Evolutionary conservation across 768 basidiomycete species (phyloP), one percentile per base, ranked within the genome.

Genomic region (Mycena filopes): DNA sequence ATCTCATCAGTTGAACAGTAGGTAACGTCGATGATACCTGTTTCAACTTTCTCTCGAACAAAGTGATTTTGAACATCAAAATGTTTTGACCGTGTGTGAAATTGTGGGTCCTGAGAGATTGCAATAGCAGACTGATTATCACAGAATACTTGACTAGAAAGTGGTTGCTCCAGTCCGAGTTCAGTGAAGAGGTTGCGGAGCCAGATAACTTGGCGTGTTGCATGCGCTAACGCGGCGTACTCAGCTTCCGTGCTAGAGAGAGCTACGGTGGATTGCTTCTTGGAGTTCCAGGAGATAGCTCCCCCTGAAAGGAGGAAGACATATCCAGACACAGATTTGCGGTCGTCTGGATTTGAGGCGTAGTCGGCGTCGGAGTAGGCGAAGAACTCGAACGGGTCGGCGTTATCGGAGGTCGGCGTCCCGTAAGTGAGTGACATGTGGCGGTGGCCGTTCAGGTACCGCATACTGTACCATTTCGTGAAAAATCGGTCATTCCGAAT

Each of bases 231-330:
- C 9, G 72, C 75, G 40, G 78, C 71, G 63, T 76, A 78, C 65
- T 80, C 77, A 6, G 77, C 74, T 60, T 79, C 74, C 10, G 76
- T 74, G 5, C 69, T 75, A 0, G 75, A 78, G 7, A 64, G 55
- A 0, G 79, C 70, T 21, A 75, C 71, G 4, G 67, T 61, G 1
- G 67, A n/a, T 63, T 80, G 80, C 23, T 71, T 64, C 51, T 71
- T 70, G 15, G 72, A 73, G 1, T 38, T 45, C 78, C 79, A 80
- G 9, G 60, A 54, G 15, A n/a, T n/a, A n/a, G n/a, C n/a, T n/a
- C n/a, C n/a, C n/a, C 47, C 69, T 36, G n/a, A n/a, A n/a, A 74
- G 21, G 15, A 68, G 55, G 55, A 68, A 73, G 15, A 60, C 55
- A 47, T 70, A 65, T 23, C 71, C 73, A 41, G 71, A 71, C 33